Evolutionary conservation across 106 monocot genomes (phyloP).

Genomic region (Platanthera guangdongensis): DNA sequence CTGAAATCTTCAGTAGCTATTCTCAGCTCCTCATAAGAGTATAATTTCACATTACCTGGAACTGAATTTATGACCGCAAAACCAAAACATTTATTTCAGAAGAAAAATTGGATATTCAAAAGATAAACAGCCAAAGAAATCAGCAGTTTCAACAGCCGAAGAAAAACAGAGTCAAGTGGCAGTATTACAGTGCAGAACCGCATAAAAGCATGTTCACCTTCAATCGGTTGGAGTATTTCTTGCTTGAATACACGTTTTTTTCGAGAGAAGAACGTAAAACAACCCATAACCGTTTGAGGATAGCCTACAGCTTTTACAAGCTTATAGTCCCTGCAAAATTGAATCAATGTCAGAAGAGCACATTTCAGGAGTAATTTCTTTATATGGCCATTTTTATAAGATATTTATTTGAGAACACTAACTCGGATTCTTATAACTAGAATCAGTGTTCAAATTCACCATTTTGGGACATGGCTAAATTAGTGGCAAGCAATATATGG

Average conservation of each 20-base stretch:
- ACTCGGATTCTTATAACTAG: neutral
- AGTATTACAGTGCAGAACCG: neutral
- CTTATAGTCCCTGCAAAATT: neutral
- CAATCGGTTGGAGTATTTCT: neutral
- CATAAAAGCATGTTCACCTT: neutral
- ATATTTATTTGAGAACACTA: neutral
- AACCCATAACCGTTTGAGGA: neutral
- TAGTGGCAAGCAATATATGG: neutral
- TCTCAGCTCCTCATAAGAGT: conserved; percentile 40
- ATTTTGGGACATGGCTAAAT: neutral
- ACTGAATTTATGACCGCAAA: conserved; percentile 10
- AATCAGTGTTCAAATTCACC: neutral
- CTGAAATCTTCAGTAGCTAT: conserved; percentile 41
- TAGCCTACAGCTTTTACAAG: neutral
- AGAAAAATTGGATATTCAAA: neutral
- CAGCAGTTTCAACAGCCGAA: neutral
- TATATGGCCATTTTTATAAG: neutral
- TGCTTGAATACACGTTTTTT: neutral
- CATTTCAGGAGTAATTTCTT: neutral
- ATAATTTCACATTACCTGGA: conserved; percentile 22
- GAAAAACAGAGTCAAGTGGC: neutral
- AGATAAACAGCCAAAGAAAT: too few species aligned
- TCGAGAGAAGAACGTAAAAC: neutral
- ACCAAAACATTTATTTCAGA: conserved; percentile 2
- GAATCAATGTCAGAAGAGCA: neutral